Evolutionary conservation across 331 rosid species (phyloP).

Genomic region (Cydonia oblonga): DNA sequence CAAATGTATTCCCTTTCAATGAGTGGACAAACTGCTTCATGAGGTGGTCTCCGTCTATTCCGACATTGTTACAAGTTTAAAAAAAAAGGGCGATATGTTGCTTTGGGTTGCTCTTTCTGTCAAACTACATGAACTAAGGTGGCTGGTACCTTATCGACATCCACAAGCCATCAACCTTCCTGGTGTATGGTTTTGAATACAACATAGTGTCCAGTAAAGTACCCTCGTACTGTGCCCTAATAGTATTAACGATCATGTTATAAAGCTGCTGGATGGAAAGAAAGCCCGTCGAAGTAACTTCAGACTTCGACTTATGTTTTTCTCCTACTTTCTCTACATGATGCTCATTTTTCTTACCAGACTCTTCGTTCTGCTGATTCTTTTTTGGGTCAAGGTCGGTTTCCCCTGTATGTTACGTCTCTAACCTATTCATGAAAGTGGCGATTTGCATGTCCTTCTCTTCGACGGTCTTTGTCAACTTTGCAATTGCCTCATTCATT

Average conservation of each 20-base stretch:
- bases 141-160: neutral
- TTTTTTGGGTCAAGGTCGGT: accelerated
- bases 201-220: neutral
- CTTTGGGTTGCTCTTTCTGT: neutral
- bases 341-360: accelerated
- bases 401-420: accelerated
- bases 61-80: neutral
- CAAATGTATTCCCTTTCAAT: neutral
- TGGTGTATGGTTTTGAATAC: neutral
- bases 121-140: neutral
- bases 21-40: no score
- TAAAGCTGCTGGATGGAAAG: neutral
- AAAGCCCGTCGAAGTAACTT: neutral
- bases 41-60: neutral
- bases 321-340: neutral
- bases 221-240: accelerated
- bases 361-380: neutral
- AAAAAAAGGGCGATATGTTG: neutral
- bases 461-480: neutral
- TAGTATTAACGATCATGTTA: no score
- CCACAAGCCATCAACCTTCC: neutral
- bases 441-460: neutral
- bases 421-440: neutral
- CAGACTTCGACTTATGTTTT: accelerated
- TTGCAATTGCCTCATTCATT: neutral